Base-by-base conservation (phyloP, 495 filamentous ascomycete species). In the Hypoxylon crocopeplum region DNA sequence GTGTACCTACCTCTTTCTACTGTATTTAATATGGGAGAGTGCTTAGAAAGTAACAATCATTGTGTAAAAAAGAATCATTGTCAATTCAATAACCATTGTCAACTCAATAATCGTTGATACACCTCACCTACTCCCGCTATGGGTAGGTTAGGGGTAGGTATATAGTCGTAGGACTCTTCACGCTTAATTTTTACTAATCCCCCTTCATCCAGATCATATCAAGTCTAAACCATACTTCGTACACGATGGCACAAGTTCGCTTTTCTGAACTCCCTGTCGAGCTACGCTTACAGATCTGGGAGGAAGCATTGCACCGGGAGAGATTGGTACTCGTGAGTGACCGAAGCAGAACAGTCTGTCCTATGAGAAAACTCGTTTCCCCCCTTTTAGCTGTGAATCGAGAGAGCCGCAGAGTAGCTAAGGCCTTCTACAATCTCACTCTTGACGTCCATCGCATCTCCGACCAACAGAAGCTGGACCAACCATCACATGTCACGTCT, bases 371-470 rank as follows among this genome's bases (percentile, higher is more conserved):
- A 16, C 50, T 62, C 10, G 13, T 50, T 7, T 50, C 45, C 1
- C 51, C 50, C 8, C 24, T 56, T 2, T 33, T 62, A 5, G 3
- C 32, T 2, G 32, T 46, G 38, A 62, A 42, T 15, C 19, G 22
- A 1, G 58, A 62, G 36, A 49, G 58, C 21, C 58, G 58, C 7
- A 16, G n/a, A 29, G 4, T 12, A 40, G 58, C 51, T 5, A 57
- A 62, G 25, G 32, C 39, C 1, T 52, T 59, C 27, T 59, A 52
- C 33, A 59, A 27, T 15, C 11, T 52, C 10, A 37, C 16, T 11
- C 3, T 58, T 8, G 46, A 36, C 7, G 34, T 58, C 21, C 8
- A 45, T 40, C 34, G 44, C n/a, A n/a, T n/a, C n/a, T n/a, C n/a
- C n/a, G n/a, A n/a, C n/a, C n/a, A n/a, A n/a, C n/a, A n/a, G n/a